Percentiles rank a stretch among this genome's conserved stretches.
phyloP scores from a whole-genome alignment of 108 stramenopile genomes.

The Cyclotella atomus region DNA sequence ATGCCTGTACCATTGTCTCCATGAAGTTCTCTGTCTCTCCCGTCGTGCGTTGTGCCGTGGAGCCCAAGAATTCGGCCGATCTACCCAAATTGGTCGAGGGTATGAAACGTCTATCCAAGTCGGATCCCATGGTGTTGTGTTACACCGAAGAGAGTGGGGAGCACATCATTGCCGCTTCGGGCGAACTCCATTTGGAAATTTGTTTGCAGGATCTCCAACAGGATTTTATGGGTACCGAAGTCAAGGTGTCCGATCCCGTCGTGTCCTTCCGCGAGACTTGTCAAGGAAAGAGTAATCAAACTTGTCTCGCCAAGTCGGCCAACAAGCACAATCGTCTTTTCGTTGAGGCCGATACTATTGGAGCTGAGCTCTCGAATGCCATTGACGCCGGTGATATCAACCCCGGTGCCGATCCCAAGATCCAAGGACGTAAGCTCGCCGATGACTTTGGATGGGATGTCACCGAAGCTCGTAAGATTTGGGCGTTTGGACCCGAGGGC shows the following conservation, averaged over 20 bases:
- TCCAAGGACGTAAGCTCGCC: slow-evolving; percentile 92
- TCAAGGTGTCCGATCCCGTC: slow-evolving; percentile 99
- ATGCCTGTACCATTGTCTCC: slow-evolving; percentile 97
- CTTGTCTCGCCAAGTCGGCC: slow-evolving; percentile 98
- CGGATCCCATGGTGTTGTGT: slow-evolving; percentile 99
- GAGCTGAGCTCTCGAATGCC: slow-evolving; percentile 89
- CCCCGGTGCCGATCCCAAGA: slow-evolving; percentile 92
- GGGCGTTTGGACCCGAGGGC: slow-evolving; percentile 99
- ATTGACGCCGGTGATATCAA: slow-evolving; percentile 96
- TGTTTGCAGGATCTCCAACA: slow-evolving; percentile 99
- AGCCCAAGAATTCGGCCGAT: slow-evolving; percentile 99
- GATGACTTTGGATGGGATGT: slow-evolving; percentile 99
- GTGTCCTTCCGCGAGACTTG: slow-evolving; percentile 99
- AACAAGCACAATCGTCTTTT: slow-evolving; percentile 99
- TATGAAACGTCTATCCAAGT: slow-evolving; percentile 99
- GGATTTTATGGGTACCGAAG: slow-evolving; percentile 99
- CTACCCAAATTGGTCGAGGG: slow-evolving; percentile 99
- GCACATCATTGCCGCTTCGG: slow-evolving; percentile 99
- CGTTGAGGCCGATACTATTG: slow-evolving; percentile 87
- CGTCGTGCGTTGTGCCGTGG: slow-evolving; percentile 99
- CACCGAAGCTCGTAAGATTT: slow-evolving; percentile 98
- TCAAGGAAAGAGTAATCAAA: slow-evolving; percentile 88
- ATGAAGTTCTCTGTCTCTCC: slow-evolving; percentile 99
- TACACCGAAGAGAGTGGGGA: slow-evolving; percentile 99
- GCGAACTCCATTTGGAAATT: slow-evolving; percentile 99